A percentile compares a stretch with the other conserved stretches of the same genome.
Conservation (phyloP, 1,284 basidiomycete species). For the Phylloboletellus chloephorus region DNA sequence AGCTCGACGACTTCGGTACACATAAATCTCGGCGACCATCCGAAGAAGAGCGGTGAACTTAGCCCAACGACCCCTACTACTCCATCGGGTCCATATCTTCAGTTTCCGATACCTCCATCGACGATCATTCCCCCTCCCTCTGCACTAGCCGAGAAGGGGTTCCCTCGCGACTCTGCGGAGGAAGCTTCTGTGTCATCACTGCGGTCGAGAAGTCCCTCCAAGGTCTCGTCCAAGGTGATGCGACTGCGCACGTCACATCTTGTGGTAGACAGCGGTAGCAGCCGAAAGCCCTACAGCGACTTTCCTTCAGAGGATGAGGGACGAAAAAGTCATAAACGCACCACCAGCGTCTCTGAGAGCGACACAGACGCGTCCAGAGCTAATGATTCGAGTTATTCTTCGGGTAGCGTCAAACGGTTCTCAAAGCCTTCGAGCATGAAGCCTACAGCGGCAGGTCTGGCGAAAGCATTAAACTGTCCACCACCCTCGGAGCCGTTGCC, state of each 20-base stretch:
- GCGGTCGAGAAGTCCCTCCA: constrained; percentile 18
- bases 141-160: constrained; percentile 13
- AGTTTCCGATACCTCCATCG: constrained; percentile 32
- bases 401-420: constrained; percentile 12
- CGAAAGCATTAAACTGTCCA: constrained; percentile 21
- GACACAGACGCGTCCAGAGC: constrained; percentile 29
- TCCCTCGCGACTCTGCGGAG: constrained; percentile 17
- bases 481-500: constrained; percentile 29
- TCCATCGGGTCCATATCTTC: constrained; percentile 27
- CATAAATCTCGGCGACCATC: constrained; percentile 9
- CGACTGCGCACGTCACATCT: constrained; percentile 9
- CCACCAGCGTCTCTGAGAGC: constrained; percentile 26
- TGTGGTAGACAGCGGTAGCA: constrained; percentile 14
- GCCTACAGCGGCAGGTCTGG: constrained; percentile 8
- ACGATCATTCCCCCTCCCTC: constrained; percentile 13
- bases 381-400: constrained; percentile 15
- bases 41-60: constrained; percentile 20
- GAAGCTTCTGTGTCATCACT: constrained; percentile 24
- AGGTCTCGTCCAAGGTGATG: neutral
- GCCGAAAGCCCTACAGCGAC: constrained; percentile 7
- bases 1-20: constrained; percentile 18
- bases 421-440: constrained; percentile 20
- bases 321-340: constrained; percentile 14
- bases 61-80: constrained; percentile 25
- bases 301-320: constrained; percentile 22